Evolutionary conservation across 805 yeast species (phyloP).

Genomic region (Clavispora santaluciae): DNA sequence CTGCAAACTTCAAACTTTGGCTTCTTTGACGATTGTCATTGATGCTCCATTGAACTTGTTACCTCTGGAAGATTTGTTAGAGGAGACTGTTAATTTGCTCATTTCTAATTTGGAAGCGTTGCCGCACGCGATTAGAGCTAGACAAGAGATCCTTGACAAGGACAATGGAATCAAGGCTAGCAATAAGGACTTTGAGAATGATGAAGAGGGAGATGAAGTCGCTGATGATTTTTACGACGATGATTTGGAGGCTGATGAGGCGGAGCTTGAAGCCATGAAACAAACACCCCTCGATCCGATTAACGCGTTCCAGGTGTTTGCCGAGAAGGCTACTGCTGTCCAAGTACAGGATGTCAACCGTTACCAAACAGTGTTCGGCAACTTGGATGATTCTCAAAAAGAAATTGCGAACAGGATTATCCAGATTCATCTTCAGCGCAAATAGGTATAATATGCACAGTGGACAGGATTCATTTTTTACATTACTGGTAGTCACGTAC

Average conservation of each 20-base stretch:
- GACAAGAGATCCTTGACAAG: constrained; percentile 39
- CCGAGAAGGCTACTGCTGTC: constrained; percentile 45
- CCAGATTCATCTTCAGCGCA: constrained; percentile 16
- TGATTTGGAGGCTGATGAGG: constrained; percentile 56
- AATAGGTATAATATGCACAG: neutral
- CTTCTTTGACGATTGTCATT: constrained; percentile 36
- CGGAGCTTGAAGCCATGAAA: constrained; percentile 75
- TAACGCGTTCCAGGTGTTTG: constrained; percentile 66
- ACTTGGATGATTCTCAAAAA: constrained; percentile 31
- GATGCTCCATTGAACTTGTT: constrained; percentile 26
- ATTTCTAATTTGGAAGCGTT: constrained; percentile 38
- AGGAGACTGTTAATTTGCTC: constrained; percentile 37
- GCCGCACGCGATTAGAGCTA: constrained; percentile 47
- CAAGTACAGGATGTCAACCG: constrained; percentile 44
- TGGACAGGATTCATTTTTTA: neutral
- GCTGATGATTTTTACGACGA: constrained; percentile 19
- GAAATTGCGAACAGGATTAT: constrained; percentile 27
- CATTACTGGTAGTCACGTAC: neutral
- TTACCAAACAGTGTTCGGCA: constrained; percentile 46
- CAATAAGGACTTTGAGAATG: constrained; percentile 17
- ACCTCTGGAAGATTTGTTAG: constrained; percentile 29
- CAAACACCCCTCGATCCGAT: constrained; percentile 75
- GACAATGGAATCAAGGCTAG: constrained; percentile 31
- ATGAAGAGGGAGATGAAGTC: constrained; percentile 27
- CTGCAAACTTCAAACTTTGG: constrained; percentile 48